A percentile compares a stretch with the other conserved stretches of the same genome.
These are phyloP conservation scores for Mucor mucedo DNA, from an alignment of 371 early-diverging fungal genomes.

Conservation along the genomic window DNA sequence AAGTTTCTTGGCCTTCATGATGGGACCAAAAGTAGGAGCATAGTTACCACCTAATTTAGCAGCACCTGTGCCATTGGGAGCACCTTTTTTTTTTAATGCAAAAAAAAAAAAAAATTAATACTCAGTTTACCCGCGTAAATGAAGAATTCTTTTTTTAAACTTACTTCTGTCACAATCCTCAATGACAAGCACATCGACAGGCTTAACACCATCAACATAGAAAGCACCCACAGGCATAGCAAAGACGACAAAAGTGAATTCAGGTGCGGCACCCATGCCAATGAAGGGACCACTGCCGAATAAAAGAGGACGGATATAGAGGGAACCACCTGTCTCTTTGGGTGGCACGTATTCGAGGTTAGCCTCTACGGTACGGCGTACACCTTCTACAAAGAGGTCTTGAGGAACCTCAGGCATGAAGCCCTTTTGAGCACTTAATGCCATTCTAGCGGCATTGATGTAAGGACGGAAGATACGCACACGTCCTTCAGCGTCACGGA, in stretches of 20 bases:
- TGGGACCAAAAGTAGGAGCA: slow-evolving; percentile 66
- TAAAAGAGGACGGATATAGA: slow-evolving; percentile 75
- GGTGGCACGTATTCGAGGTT: slow-evolving; percentile 82
- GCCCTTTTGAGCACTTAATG: slow-evolving; percentile 57
- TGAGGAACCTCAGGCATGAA: slow-evolving; percentile 70
- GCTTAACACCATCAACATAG: slow-evolving; percentile 72
- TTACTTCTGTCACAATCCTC: slow-evolving; percentile 77
- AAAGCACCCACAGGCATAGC: slow-evolving; percentile 76
- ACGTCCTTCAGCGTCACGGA: slow-evolving; percentile 73
- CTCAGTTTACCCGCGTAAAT: not conserved
- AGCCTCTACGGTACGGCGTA: slow-evolving; percentile 59
- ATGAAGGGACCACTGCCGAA: slow-evolving; percentile 76
- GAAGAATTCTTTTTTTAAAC: not conserved
- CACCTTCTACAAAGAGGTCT: slow-evolving; percentile 72
- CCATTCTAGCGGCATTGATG: slow-evolving; percentile 74
- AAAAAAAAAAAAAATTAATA: not conserved
- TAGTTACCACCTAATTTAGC: slow-evolving; percentile 84
- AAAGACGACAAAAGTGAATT: slow-evolving; percentile 75
- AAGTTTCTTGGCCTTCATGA: slow-evolving; percentile 62
- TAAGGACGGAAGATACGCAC: slow-evolving; percentile 80
- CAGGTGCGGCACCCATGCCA: slow-evolving; percentile 70
- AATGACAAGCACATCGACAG: slow-evolving; percentile 72
- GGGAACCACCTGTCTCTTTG: slow-evolving; percentile 63
- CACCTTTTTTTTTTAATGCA: slow-evolving; percentile 37
- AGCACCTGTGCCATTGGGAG: slow-evolving; percentile 67